Percentiles rank a stretch among this genome's conserved stretches.
Evolutionary conservation across 805 yeast species (phyloP).

Genomic region (Yarrowia alimentaria): DNA sequence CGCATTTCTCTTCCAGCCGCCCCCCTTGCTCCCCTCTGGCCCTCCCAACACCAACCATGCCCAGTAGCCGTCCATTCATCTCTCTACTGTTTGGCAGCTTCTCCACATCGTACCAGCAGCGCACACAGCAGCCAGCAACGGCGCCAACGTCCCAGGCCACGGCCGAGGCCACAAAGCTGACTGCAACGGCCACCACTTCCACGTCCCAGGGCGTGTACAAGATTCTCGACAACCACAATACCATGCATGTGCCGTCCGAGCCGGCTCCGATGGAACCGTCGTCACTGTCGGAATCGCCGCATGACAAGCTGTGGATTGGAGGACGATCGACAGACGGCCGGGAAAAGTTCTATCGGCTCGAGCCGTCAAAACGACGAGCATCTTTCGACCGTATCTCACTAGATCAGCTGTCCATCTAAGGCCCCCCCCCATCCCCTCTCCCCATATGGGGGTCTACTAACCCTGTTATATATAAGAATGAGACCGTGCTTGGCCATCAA

Average conservation of each 20-base stretch:
- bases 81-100: slow-evolving; percentile 23
- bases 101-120: slow-evolving; percentile 24
- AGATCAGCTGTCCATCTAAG: slow-evolving; percentile 28
- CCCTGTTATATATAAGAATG: too few species aligned
- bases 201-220: slow-evolving; percentile 17
- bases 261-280: too few species aligned
- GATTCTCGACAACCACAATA: slow-evolving; percentile 18
- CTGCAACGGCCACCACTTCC: slow-evolving; percentile 17
- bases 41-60: too few species aligned
- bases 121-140: too few species aligned
- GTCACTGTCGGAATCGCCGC: slow-evolving; percentile 24
- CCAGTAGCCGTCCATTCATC: slow-evolving; percentile 22
- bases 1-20: too few species aligned
- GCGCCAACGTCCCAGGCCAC: background rate
- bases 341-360: slow-evolving; percentile 35
- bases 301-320: slow-evolving; percentile 38
- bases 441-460: too few species aligned
- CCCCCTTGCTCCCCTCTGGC: too few species aligned
- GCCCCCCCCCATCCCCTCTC: background rate
- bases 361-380: slow-evolving; percentile 31
- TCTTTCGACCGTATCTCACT: slow-evolving; percentile 35
- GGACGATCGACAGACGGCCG: slow-evolving; percentile 36
- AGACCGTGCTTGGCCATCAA: background rate
- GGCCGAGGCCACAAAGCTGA: background rate
- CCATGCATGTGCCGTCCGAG: too few species aligned